A percentile compares a stretch with the other conserved stretches of the same genome.
These are phyloP conservation scores for Verticillium tricorpus DNA, from an alignment of 2,329 filamentous ascomycete species.

Conservation along the genomic window DNA sequence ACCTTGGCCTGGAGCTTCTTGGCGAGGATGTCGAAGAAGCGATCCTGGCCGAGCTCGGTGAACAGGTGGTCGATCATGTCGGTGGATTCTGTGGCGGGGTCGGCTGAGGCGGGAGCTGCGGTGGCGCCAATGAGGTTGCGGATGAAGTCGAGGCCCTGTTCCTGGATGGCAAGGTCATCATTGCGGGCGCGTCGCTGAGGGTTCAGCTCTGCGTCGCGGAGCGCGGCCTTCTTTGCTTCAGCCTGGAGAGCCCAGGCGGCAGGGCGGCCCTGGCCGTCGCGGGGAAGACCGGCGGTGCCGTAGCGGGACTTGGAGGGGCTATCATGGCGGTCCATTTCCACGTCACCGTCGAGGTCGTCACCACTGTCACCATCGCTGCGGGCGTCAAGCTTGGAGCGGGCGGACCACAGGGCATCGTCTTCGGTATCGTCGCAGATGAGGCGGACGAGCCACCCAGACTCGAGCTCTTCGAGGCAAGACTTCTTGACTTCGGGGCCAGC, in stretches of 20 bases:
- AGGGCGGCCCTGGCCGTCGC: constrained; percentile 14
- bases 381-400: constrained; percentile 25
- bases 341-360: constrained; percentile 52
- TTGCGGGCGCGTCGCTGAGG: constrained; percentile 63
- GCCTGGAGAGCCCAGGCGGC: constrained; percentile 43
- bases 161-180: constrained; percentile 81
- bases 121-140: constrained; percentile 77
- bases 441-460: constrained; percentile 74
- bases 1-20: constrained; percentile 67
- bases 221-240: constrained; percentile 41
- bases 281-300: constrained; percentile 12
- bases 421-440: constrained; percentile 65
- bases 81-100: constrained; percentile 45
- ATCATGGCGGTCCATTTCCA: constrained; percentile 49
- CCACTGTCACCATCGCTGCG: constrained; percentile 15
- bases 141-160: constrained; percentile 85
- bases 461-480: constrained; percentile 71
- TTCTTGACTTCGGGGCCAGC: constrained; percentile 70
- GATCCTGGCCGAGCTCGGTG: constrained; percentile 66
- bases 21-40: constrained; percentile 75
- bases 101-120: constrained; percentile 42
- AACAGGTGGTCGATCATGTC: constrained; percentile 86
- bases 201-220: constrained; percentile 65
- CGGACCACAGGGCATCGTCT: constrained; percentile 42
- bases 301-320: constrained; percentile 13